Evolutionary conservation across 202 grass and related monocot species (phyloP).

Genomic region (Musa balbisiana): DNA sequence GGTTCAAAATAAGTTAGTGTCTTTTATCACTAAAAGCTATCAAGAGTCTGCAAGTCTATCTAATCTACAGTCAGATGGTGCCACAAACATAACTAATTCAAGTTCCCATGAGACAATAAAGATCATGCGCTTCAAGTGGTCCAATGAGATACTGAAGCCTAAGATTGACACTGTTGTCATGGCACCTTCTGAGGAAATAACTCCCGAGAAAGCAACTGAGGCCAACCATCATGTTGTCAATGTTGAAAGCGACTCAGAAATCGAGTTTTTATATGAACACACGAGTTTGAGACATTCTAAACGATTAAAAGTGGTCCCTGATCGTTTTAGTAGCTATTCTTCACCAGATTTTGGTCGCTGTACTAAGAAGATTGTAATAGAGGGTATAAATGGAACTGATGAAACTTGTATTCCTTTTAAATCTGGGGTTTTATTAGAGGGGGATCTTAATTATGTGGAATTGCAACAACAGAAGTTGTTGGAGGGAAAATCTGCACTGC

Average conservation of each 20-base stretch:
- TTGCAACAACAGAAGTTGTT: constrained; percentile 19
- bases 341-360: constrained; percentile 39
- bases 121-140: constrained; percentile 38
- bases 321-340: constrained; percentile 51
- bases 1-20: constrained; percentile 47
- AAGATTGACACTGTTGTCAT: constrained; percentile 36
- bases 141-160: constrained; percentile 27
- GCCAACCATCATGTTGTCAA: constrained; percentile 18
- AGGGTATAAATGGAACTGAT: constrained; percentile 7
- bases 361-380: constrained; percentile 26
- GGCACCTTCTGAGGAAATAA: constrained; percentile 18
- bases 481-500: constrained; percentile 15
- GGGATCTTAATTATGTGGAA: constrained; percentile 16
- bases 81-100: constrained; percentile 1
- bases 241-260: constrained; percentile 30
- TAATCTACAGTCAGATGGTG: neutral
- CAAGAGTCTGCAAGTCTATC: constrained; percentile 11
- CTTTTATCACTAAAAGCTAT: constrained; percentile 36
- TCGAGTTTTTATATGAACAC: constrained; percentile 45
- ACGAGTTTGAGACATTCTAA: constrained; percentile 73
- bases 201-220: neutral
- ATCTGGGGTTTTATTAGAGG: constrained; percentile 12
- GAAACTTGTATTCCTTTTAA: neutral
- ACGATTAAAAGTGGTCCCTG: constrained; percentile 45
- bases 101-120: constrained; percentile 41